Evolutionary conservation across 2,329 filamentous ascomycete genomes (phyloP).

Genomic region (Alternaria triticimaculans): DNA sequence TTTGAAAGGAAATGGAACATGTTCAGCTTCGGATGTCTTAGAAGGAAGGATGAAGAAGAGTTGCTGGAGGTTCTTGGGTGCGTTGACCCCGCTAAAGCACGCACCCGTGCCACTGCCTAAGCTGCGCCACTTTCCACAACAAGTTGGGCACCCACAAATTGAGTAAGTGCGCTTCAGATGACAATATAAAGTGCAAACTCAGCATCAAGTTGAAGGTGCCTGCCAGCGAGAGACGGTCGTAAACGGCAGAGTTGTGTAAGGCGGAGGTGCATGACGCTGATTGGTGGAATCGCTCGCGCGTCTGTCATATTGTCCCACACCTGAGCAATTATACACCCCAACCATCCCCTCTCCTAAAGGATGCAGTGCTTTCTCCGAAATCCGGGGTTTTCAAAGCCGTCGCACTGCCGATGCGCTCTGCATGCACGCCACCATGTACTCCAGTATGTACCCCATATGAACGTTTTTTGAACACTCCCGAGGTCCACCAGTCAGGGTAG

Average conservation of each 20-base stretch:
- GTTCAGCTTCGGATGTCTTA: not conserved
- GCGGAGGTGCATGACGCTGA: not conserved
- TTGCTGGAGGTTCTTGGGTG: not conserved
- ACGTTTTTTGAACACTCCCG: not conserved
- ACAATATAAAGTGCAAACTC: not conserved
- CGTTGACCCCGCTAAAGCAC: not conserved
- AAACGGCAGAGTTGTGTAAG: not conserved
- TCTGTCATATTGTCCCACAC: constrained; percentile 3
- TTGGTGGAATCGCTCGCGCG: constrained; percentile 7
- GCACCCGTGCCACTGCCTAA: not conserved
- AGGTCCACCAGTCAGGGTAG: constrained; percentile 1
- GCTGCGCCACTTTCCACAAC: not conserved
- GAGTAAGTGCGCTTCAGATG: not conserved
- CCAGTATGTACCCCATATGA: constrained; percentile 2
- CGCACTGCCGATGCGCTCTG: constrained; percentile 1
- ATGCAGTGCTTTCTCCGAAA: constrained; percentile 3
- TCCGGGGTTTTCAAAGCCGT: not conserved
- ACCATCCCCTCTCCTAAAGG: not conserved
- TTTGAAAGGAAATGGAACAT: not conserved
- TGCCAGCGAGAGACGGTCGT: not conserved
- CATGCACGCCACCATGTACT: constrained; percentile 1
- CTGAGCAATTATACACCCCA: not conserved
- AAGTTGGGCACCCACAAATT: not conserved
- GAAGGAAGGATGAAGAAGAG: not conserved
- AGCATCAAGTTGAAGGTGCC: not conserved